phyloP scores from a whole-genome alignment of 2,329 filamentous ascomycete genomes.

The Claviceps sorghi region DNA sequence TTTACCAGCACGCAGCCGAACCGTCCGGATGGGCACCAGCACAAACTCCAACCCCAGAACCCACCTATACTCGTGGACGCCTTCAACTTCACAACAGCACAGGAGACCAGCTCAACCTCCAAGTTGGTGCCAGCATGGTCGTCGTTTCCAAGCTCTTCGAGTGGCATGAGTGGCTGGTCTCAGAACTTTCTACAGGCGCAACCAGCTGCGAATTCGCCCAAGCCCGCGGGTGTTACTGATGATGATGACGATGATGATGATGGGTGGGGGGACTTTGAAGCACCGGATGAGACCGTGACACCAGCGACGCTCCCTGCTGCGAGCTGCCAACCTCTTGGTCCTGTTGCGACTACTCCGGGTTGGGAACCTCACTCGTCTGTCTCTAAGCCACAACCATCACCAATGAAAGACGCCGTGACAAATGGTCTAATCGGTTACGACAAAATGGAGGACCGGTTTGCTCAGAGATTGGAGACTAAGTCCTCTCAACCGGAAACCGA shows the following conservation, averaged over 20 bases:
- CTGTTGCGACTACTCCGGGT: neutral
- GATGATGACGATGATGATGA: conserved; percentile 50
- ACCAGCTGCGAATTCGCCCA: neutral
- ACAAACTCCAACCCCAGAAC: conserved; percentile 6
- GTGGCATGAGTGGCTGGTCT: conserved; percentile 9
- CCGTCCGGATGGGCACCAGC: conserved; percentile 4
- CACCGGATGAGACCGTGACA: conserved; percentile 23
- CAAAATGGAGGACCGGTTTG: neutral
- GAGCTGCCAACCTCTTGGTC: neutral
- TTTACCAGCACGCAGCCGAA: conserved; percentile 10
- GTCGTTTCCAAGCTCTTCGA: conserved; percentile 14
- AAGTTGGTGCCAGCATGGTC: conserved; percentile 18
- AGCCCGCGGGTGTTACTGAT: conserved; percentile 36
- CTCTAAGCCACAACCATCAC: neutral
- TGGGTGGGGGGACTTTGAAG: conserved; percentile 55
- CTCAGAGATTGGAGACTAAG: conserved; percentile 7
- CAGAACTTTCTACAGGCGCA: neutral
- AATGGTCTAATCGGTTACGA: neutral
- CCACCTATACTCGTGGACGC: conserved; percentile 9
- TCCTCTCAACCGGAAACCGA: conserved; percentile 6
- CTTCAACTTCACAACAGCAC: conserved; percentile 12
- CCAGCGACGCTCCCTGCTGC: neutral
- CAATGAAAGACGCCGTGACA: neutral
- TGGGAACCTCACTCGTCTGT: neutral
- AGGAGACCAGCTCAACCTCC: conserved; percentile 6